A percentile compares a stretch with the other conserved stretches of the same genome.
These are phyloP conservation scores for Artemisia annua DNA, from an alignment of 129 eudicot species.

Conservation along the genomic window DNA sequence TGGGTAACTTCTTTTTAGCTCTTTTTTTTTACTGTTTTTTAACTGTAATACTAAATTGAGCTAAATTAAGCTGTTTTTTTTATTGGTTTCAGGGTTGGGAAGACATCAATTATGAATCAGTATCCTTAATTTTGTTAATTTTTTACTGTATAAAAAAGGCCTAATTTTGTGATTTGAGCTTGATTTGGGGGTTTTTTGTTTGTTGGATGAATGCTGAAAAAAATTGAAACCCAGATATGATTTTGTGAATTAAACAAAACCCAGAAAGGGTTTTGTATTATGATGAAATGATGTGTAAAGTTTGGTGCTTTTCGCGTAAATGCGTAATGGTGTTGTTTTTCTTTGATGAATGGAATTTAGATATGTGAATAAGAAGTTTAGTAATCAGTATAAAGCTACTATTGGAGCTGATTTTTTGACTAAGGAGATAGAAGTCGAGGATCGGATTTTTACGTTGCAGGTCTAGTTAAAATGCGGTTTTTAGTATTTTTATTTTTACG, in stretches of 20 bases:
- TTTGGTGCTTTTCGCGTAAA: background rate
- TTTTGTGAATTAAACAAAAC: too few relatives aligned
- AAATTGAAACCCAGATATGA: too few relatives aligned
- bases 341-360: conserved; percentile 33
- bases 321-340: conserved; percentile 2
- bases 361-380: conserved; percentile 50
- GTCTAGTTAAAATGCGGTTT: conserved; percentile 18
- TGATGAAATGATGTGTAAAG: too few relatives aligned
- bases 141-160: conserved; percentile 3
- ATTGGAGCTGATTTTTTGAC: conserved; percentile 58
- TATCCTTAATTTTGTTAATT: conserved; percentile 40
- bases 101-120: conserved; percentile 73
- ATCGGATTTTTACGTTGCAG: conserved; percentile 56
- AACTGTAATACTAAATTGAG: conserved; percentile 26
- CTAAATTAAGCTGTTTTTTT: conserved; percentile 18
- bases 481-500: too few relatives aligned
- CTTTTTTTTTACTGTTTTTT: too few relatives aligned
- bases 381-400: conserved; percentile 60
- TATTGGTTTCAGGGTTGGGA: conserved; percentile 55
- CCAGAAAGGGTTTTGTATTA: too few relatives aligned
- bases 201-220: too few relatives aligned
- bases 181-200: background rate
- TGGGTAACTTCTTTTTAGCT: conserved; percentile 46
- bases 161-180: conserved; percentile 13
- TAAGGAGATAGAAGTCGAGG: conserved; percentile 50